Conservation (phyloP, 345 rosid species). For the Acer yangbiense region DNA sequence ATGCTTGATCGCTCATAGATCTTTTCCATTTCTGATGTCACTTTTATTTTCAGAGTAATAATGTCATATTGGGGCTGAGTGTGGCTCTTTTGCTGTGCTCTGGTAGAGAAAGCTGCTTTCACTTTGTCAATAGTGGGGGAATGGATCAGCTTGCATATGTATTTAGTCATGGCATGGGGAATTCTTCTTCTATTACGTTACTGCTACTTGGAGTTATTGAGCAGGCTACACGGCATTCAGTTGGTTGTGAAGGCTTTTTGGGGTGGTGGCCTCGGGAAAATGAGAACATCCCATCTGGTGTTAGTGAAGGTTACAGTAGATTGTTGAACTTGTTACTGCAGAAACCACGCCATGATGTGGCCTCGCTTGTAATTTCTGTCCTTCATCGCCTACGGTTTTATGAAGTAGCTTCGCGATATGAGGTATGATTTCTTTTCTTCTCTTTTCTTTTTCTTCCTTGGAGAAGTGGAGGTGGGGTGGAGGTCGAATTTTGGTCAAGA, state of each 20-base stretch:
- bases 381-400: slow-evolving; percentile 88
- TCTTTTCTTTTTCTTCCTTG: background rate
- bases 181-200: slow-evolving; percentile 57
- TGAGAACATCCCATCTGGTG: slow-evolving; percentile 66
- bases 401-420: slow-evolving; percentile 90
- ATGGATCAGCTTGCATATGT: slow-evolving; percentile 68
- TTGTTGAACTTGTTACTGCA: slow-evolving; percentile 77
- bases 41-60: slow-evolving; percentile 61
- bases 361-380: slow-evolving; percentile 73
- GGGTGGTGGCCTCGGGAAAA: slow-evolving; percentile 99
- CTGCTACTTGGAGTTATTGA: slow-evolving; percentile 80
- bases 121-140: slow-evolving; percentile 79
- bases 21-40: slow-evolving; percentile 12
- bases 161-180: slow-evolving; percentile 47
- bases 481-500: background rate
- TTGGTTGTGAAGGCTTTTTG: slow-evolving; percentile 91
- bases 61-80: slow-evolving; percentile 70
- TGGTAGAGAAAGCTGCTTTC: slow-evolving; percentile 91
- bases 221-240: slow-evolving; percentile 86
- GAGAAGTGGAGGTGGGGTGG: background rate
- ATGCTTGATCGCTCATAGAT: background rate
- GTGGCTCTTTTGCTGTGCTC: slow-evolving; percentile 80
- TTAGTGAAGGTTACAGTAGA: slow-evolving; percentile 76
- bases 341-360: slow-evolving; percentile 82
- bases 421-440: slow-evolving; percentile 49